These are phyloP conservation scores for Rhododendron molle DNA, from an alignment of 148 eudicot genomes.

Conservation along the genomic window DNA sequence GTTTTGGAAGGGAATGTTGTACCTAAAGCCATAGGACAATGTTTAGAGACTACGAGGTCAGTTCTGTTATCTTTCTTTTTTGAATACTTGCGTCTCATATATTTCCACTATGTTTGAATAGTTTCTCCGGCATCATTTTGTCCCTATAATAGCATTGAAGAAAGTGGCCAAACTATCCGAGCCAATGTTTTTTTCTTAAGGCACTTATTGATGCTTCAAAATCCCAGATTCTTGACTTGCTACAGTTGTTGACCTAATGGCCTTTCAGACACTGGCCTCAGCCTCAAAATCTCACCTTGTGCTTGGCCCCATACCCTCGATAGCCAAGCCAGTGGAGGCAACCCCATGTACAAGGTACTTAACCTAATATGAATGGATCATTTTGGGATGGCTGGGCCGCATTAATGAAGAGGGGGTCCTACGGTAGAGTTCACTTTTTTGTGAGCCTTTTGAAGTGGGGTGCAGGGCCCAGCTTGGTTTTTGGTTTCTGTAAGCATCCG, in stretches of 20 bases:
- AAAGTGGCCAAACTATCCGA: background rate
- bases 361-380: background rate
- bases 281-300: background rate
- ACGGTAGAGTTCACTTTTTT: background rate
- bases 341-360: background rate
- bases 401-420: background rate
- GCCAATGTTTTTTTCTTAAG: background rate
- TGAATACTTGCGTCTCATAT: background rate
- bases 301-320: background rate
- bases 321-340: background rate
- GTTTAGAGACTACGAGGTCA: conserved; percentile 68
- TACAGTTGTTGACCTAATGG: conserved; percentile 1
- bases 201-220: background rate
- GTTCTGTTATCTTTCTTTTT: background rate
- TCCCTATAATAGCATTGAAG: background rate
- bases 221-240: background rate
- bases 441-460: background rate
- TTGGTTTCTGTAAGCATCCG: background rate
- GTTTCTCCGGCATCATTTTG: background rate
- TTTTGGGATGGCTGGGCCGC: background rate
- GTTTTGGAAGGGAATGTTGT: conserved; percentile 29
- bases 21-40: conserved; percentile 50
- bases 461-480: background rate
- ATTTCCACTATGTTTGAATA: background rate
- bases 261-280: background rate